phyloP scores from a whole-genome alignment of 1,139 yeast species.

The Saccharomyces hybrid region DNA sequence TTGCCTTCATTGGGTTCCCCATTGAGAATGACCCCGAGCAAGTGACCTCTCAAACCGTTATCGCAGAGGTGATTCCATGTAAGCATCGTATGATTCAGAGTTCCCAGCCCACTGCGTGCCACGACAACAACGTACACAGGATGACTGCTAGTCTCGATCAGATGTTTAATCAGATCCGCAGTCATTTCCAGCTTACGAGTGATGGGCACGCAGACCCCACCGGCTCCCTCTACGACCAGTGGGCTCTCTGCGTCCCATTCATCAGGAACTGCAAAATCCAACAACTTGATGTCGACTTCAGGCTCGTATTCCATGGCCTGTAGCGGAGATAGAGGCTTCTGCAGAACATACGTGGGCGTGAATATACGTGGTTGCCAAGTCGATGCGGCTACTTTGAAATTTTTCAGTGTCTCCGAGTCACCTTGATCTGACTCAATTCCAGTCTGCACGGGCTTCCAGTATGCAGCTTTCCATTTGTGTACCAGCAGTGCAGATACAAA shows the following conservation, averaged over 20 bases:
- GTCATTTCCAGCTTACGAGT: conserved; percentile 23
- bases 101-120: conserved; percentile 31
- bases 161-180: conserved; percentile 23
- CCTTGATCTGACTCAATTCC: conserved; percentile 30
- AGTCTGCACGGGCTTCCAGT: conserved; percentile 34
- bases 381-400: conserved; percentile 4
- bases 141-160: conserved; percentile 11
- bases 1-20: conserved; percentile 27
- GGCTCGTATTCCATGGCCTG: conserved; percentile 26
- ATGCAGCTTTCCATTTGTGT: conserved; percentile 27
- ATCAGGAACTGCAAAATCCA: conserved; percentile 19
- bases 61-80: conserved; percentile 25
- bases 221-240: conserved; percentile 33
- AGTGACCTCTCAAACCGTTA: conserved; percentile 13
- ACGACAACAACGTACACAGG: conserved; percentile 26
- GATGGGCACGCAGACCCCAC: conserved; percentile 31
- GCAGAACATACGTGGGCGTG: conserved; percentile 20
- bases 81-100: conserved; percentile 31
- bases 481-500: conserved; percentile 29
- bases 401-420: conserved; percentile 25
- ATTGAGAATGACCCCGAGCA: conserved; percentile 28
- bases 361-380: conserved; percentile 13
- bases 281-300: conserved; percentile 9
- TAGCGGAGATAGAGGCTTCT: conserved; percentile 31
- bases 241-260: conserved; percentile 8